phyloP scores from a whole-genome alignment of 2,329 filamentous ascomycete species.

The Xylaria multiplex region DNA sequence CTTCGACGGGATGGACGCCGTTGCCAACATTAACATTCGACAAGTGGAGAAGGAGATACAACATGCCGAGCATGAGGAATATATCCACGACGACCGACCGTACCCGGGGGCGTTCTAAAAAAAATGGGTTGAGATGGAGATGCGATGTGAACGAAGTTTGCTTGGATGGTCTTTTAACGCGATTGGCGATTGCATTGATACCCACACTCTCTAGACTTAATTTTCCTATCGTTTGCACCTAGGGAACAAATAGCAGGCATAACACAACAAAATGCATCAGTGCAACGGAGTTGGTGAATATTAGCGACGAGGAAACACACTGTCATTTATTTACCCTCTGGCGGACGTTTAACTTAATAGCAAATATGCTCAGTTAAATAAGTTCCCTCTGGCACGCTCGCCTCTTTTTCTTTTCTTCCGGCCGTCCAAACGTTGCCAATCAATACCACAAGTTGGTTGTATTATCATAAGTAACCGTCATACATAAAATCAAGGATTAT shows the following conservation, averaged over 20 bases:
- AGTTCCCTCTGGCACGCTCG: background rate
- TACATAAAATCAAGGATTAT: background rate
- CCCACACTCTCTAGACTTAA: slow-evolving; percentile 34
- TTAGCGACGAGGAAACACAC: slow-evolving; percentile 13
- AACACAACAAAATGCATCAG: slow-evolving; percentile 18
- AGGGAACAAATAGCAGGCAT: background rate
- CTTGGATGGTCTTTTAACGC: slow-evolving; percentile 13
- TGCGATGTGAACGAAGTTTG: background rate
- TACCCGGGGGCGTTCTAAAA: slow-evolving; percentile 35
- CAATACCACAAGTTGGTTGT: background rate
- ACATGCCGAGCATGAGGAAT: slow-evolving; percentile 45
- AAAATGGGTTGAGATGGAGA: background rate
- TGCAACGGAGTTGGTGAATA: slow-evolving; percentile 25
- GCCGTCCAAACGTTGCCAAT: slow-evolving; percentile 2
- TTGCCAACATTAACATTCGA: slow-evolving; percentile 64
- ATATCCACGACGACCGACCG: slow-evolving; percentile 27
- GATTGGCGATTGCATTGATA: slow-evolving; percentile 29
- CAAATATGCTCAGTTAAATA: slow-evolving; percentile 6
- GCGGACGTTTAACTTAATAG: slow-evolving; percentile 15
- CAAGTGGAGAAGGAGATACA: slow-evolving; percentile 66
- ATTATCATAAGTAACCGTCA: background rate
- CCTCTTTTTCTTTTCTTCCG: background rate
- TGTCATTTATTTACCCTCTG: slow-evolving; percentile 19
- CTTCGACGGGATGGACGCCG: slow-evolving; percentile 72
- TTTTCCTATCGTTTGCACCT: slow-evolving; percentile 4